Conservation (phyloP, 2,329 filamentous ascomycete species). For the Curvularia lunata region DNA sequence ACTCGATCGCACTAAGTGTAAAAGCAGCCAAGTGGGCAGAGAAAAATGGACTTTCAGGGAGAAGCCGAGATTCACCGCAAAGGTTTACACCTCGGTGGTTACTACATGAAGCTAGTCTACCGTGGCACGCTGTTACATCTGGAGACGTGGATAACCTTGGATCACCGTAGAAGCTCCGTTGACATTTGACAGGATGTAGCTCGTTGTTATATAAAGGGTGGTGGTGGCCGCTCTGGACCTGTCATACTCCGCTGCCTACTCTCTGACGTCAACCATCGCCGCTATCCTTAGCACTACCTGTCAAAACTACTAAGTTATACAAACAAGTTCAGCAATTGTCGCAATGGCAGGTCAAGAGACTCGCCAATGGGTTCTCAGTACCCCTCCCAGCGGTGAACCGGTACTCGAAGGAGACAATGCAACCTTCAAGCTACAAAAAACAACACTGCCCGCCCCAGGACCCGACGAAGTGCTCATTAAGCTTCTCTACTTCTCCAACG, state of each 20-base stretch:
- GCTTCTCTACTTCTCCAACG: constrained; percentile 57
- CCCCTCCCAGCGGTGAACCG: constrained; percentile 48
- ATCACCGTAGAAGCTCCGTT: constrained; percentile 8
- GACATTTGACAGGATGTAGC: constrained; percentile 9
- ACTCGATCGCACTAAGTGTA: constrained; percentile 1
- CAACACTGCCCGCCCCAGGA: constrained; percentile 44
- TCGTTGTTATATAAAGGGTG: constrained; percentile 6
- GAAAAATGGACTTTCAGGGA: constrained; percentile 9
- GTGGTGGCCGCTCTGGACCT: constrained; percentile 1
- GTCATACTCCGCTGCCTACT: neutral
- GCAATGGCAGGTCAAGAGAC: constrained; percentile 45
- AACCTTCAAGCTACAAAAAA: constrained; percentile 51
- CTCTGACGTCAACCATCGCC: neutral
- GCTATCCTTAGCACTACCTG: neutral
- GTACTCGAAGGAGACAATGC: constrained; percentile 46
- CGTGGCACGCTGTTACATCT: constrained; percentile 3
- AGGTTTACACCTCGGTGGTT: constrained; percentile 5
- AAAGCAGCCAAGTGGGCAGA: constrained; percentile 3
- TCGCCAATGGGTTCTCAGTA: constrained; percentile 54
- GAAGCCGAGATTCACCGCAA: constrained; percentile 23
- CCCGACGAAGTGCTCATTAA: constrained; percentile 56
- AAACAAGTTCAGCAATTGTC: neutral
- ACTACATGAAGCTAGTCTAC: constrained; percentile 3
- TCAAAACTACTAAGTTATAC: neutral
- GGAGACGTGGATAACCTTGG: constrained; percentile 1